These are phyloP conservation scores for Metschnikowia picachoensis DNA, from an alignment of 805 yeast species.

Conservation along the genomic window DNA sequence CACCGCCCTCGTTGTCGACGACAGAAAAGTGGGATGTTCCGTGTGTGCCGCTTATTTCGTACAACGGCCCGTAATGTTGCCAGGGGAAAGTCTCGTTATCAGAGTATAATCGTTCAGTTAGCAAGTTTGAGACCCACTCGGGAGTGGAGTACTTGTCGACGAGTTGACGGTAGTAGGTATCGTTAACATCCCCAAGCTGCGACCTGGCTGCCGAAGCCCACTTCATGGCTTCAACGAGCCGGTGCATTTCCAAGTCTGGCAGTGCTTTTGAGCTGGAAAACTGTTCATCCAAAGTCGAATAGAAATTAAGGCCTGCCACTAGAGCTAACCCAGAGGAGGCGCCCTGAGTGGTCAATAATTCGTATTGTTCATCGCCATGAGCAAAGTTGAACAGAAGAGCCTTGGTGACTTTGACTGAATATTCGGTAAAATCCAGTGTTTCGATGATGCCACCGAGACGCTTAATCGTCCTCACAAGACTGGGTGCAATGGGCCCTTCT, in stretches of 20 bases:
- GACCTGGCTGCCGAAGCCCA: constrained; percentile 88
- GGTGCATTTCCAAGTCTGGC: constrained; percentile 47
- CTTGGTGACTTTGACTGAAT: constrained; percentile 48
- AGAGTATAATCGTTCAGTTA: constrained; percentile 46
- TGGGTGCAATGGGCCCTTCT: constrained; percentile 63
- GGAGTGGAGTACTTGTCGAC: constrained; percentile 43
- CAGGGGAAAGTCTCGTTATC: constrained; percentile 58
- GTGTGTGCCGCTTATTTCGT: constrained; percentile 71
- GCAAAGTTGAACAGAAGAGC: constrained; percentile 22
- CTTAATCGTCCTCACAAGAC: constrained; percentile 48
- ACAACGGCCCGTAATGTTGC: constrained; percentile 75
- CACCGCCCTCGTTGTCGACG: constrained; percentile 68
- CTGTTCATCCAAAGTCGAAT: constrained; percentile 24
- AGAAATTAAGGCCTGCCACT: constrained; percentile 65
- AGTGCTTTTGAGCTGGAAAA: neutral
- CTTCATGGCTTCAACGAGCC: constrained; percentile 82
- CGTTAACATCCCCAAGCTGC: constrained; percentile 67
- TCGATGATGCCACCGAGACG: constrained; percentile 65
- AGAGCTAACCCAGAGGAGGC: constrained; percentile 84
- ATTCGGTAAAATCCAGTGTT: constrained; percentile 61
- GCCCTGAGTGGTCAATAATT: constrained; percentile 53
- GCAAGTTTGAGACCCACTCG: constrained; percentile 54
- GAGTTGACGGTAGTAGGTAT: constrained; percentile 25
- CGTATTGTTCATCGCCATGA: constrained; percentile 16
- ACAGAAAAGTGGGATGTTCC: constrained; percentile 90